These are phyloP conservation scores for Phaeoacremonium minimum DNA, from an alignment of 2,329 filamentous ascomycete species.

Conservation along the genomic window DNA sequence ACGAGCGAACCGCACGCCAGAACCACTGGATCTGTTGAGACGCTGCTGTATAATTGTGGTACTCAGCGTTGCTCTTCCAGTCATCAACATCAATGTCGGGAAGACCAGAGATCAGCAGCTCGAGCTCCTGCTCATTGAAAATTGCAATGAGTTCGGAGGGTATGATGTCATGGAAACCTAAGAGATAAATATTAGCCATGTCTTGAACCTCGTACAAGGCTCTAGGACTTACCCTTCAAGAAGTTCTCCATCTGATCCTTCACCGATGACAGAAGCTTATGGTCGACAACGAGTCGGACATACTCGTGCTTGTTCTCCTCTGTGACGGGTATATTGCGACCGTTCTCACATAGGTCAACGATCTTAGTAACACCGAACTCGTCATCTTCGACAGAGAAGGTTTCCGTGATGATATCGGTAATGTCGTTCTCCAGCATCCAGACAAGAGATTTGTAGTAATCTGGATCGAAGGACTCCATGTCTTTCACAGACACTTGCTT, in stretches of 20 bases:
- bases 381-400: constrained; percentile 90
- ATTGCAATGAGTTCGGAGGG: constrained; percentile 91
- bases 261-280: constrained; percentile 86
- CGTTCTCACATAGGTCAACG: constrained; percentile 82
- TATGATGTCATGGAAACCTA: constrained; percentile 96
- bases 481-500: constrained; percentile 97
- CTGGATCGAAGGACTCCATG: constrained; percentile 97
- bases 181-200: too few relatives aligned
- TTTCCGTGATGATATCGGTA: constrained; percentile 94
- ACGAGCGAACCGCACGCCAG: constrained; percentile 95
- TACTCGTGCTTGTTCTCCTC: constrained; percentile 99
- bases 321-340: constrained; percentile 87
- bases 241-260: constrained; percentile 93
- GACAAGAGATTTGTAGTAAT: constrained; percentile 97
- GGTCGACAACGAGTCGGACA: constrained; percentile 88
- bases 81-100: constrained; percentile 98
- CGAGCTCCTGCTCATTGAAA: constrained; percentile 97
- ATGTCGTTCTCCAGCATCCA: constrained; percentile 99
- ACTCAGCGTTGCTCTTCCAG: constrained; percentile 98
- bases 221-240: constrained; percentile 66
- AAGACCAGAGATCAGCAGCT: constrained; percentile 91
- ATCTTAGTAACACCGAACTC: constrained; percentile 87
- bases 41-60: constrained; percentile 93
- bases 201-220: too few relatives aligned
- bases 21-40: constrained; percentile 99